These are phyloP conservation scores for Malassezia arunalokei DNA, from an alignment of 1,284 basidiomycete genomes.

Conservation along the genomic window DNA sequence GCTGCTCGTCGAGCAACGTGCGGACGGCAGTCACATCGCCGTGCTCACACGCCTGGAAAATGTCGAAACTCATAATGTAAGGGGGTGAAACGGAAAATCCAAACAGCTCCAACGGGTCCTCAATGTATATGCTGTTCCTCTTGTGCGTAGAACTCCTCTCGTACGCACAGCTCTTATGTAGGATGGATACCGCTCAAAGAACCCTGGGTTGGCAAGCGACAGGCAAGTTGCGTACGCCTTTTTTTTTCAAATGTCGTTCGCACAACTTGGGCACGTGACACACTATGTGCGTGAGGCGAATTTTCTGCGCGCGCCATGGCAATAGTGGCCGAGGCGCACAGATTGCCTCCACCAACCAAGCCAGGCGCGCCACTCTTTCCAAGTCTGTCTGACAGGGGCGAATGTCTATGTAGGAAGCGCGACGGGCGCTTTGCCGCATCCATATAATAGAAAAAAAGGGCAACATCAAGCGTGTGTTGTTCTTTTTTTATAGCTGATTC, in stretches of 20 bases:
- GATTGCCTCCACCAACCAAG: no score
- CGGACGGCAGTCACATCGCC: conserved; percentile 30
- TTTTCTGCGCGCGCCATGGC: no score
- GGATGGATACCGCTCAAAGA: no score
- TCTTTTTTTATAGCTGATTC: no score
- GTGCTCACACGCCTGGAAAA: conserved; percentile 32
- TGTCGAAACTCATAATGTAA: conserved; percentile 22
- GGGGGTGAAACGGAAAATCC: background rate
- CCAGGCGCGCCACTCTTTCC: no score
- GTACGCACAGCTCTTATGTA: no score
- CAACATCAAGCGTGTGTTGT: no score
- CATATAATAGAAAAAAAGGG: no score
- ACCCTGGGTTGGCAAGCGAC: background rate
- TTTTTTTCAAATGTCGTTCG: background rate
- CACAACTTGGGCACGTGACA: conserved; percentile 1
- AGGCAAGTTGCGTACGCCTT: background rate
- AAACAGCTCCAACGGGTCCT: background rate
- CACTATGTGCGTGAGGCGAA: background rate
- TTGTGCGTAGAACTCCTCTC: background rate
- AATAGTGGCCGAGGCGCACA: no score
- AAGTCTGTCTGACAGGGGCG: no score
- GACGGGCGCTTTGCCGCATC: no score
- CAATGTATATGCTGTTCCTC: background rate
- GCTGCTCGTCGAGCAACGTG: conserved; percentile 24
- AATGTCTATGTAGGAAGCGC: no score